Base-by-base conservation (phyloP, 1,284 basidiomycete genomes). In the Cutaneotrichosporon spelunceum region DNA sequence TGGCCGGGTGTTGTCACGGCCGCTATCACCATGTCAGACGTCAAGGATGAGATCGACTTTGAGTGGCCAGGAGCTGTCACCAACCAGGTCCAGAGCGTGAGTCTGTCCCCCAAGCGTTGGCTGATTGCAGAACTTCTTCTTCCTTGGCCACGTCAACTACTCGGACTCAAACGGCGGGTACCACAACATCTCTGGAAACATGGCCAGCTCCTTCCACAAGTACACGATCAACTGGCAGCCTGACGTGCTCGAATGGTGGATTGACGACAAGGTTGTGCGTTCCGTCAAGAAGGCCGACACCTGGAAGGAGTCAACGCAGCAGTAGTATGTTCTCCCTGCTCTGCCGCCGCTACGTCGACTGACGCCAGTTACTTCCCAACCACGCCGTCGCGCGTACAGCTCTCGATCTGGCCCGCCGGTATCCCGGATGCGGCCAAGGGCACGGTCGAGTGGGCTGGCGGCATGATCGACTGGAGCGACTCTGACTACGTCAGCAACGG, bases 11-110 rank as follows among this genome's bases (percentile, higher is more conserved):
- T 92, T 26, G 86, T 93, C 53, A 87, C 88, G 0, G 89, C 90
- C 1, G 90, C 90, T 73, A 91, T 92, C 72, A 88, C 87, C 6
- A 91, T 91, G 90, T 88, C 86, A 59, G 85, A 88, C 68, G 84
- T 90, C 71, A 89, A 89, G 59, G 77, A 91, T 73, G 90, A 91
- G 76, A 90, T 93, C 55, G 90, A 91, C 69, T 91, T 88, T 88
- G 90, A 92, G 74, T 78, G 70, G 66, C 65, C 73, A 19, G 77
- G 78, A 6, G 78, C 77, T 52, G 70, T 74, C n/a, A 86, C 84
- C 4, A 84, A 83, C 4, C 71, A 85, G 64, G 89, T 81, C 4
- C 90, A 92, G 78, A 86, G 85, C 53, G 48, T 50, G 48, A 14
- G 48, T 49, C 10, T 10, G 3, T 16, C 2, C 2, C 27, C 16